Base-by-base conservation (phyloP, 139 green algal species). In the Nannochloris sp. region DNA sequence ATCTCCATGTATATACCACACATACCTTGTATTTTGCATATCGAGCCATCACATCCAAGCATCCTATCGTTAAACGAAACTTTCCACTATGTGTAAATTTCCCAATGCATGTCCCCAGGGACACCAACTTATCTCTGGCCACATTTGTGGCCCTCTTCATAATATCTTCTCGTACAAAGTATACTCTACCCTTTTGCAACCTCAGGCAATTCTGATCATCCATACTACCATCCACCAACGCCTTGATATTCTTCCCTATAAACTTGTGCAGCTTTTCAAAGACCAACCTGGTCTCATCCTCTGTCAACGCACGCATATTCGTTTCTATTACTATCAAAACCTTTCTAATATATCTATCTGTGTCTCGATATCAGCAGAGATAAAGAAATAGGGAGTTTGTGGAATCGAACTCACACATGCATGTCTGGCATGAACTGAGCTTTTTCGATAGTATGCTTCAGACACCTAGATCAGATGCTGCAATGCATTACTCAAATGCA, bases 221-320 rank as follows among this genome's bases (percentile, higher is more conserved):
- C 3, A 70, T 58, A 1, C 80, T 67, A 31, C 50, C 21, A 29
- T 97, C 91, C 11, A 98, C 80, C 48, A 99, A 69, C 50, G 73
- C 79, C 68, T 94, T 93, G 37, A 99, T 88, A 69, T 95, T 93
- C 63, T 96, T 97, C 8, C 94, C 94, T 7, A 99, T 85, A 58
- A 93, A 99, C 59, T 97, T 96, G 67, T 93, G 88, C 9, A 99
- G 86, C 81, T 99, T 99, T 66, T 98, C 92, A 65, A 99, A 95
- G 12, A 99, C 92, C 24, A 78, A 61, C 68, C 93, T 90, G 1
- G 91, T 95, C 75, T 98, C 92, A 37, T 84, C 71, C 54, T 84
- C 78, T 10, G 78, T 84, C 11, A 84, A 49, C 1, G 78, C 75
- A 36, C 78, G 54, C 78, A 78, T 81, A 2, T 4, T 70, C 27